Evolutionary conservation across 441 rosid species (phyloP), one percentile per base, ranked within the genome.

Genomic region (Arabidopsis hybrid): DNA sequence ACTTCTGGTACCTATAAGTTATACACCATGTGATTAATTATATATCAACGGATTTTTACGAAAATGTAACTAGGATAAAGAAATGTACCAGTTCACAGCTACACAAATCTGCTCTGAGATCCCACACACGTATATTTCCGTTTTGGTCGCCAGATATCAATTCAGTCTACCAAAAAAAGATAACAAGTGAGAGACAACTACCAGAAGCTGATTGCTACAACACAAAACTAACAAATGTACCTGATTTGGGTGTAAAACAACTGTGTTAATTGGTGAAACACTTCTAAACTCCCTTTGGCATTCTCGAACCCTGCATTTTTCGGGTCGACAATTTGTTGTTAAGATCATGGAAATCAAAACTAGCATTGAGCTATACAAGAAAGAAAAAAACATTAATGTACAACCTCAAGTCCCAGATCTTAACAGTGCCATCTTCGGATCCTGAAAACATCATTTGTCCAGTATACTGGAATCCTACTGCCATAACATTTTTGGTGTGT

Each of bases 391-490:
- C 31, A 63, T 9, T 40, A 4, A 40, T 8, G 4, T 14, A 45
- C 59, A 86, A 88, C 97, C 99, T 91, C 80, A 92, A 82, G 79
- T 95, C 99, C 98, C 98, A 95, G 72, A 92, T 89, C 78, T 86
- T 92, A 61, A 95, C 95, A 0, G 96, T 89, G 40, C 98, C 95
- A 85, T 95, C 99, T 78, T 92, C 99, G 11, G 98, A 95, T 67
- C 98, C 98, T 12, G 99, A 91, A 77, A 88, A 95, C 98, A 95
- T 95, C 98, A 97, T 88, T 71, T 92, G 92, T 31, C 95, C 99
- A 81, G 90, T 90, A 81, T 92, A 85, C 34, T 91, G 93, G 74
- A 95, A 95, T 34, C 97, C 98, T 77, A 92, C 92, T 18, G 96
- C 97, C 98, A 87, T 89, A 71, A 95, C 99, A 85, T 92, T 92